A percentile compares a stretch with the other conserved stretches of the same genome.
These are phyloP conservation scores for Elsinoe batatas DNA, from an alignment of 2,329 filamentous ascomycete genomes.

Conservation along the genomic window DNA sequence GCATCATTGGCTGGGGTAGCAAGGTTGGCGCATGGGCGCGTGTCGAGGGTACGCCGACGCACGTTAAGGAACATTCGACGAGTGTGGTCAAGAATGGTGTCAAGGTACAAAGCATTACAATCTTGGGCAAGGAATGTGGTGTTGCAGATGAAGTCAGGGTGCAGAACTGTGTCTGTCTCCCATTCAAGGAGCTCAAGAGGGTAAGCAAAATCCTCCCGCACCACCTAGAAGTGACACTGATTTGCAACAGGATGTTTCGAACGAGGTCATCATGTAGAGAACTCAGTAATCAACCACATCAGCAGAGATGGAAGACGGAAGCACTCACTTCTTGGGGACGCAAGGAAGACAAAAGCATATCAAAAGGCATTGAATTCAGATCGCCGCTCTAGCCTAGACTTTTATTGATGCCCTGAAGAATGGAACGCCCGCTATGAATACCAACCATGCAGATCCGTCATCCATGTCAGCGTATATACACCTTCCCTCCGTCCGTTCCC, in stretches of 20 bases:
- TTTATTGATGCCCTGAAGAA: slow-evolving; percentile 8
- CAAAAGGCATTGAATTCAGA: slow-evolving; percentile 1
- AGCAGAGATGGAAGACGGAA: not conserved
- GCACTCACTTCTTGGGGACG: not conserved
- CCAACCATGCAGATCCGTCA: not conserved
- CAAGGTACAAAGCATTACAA: slow-evolving; percentile 97
- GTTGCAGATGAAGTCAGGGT: slow-evolving; percentile 92
- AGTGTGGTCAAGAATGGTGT: slow-evolving; percentile 96
- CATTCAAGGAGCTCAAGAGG: slow-evolving; percentile 95
- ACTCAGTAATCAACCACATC: not conserved
- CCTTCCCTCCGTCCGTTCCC: not conserved
- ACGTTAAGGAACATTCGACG: slow-evolving; percentile 77
- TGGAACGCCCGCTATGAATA: slow-evolving; percentile 14
- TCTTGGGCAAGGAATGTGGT: slow-evolving; percentile 88
- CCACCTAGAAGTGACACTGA: not conserved
- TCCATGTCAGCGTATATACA: not conserved
- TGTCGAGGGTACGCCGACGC: slow-evolving; percentile 88
- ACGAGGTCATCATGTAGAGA: slow-evolving; percentile 83
- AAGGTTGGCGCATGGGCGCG: slow-evolving; percentile 95
- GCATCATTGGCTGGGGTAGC: slow-evolving; percentile 95
- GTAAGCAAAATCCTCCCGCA: slow-evolving; percentile 44
- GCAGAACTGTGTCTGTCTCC: slow-evolving; percentile 95
- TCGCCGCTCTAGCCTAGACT: slow-evolving; percentile 1
- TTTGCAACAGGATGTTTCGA: slow-evolving; percentile 60
- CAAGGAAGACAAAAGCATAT: slow-evolving; percentile 1